Evolutionary conservation across 1,284 basidiomycete species (phyloP).

Genomic region (Lignosus rhinocerotis): DNA sequence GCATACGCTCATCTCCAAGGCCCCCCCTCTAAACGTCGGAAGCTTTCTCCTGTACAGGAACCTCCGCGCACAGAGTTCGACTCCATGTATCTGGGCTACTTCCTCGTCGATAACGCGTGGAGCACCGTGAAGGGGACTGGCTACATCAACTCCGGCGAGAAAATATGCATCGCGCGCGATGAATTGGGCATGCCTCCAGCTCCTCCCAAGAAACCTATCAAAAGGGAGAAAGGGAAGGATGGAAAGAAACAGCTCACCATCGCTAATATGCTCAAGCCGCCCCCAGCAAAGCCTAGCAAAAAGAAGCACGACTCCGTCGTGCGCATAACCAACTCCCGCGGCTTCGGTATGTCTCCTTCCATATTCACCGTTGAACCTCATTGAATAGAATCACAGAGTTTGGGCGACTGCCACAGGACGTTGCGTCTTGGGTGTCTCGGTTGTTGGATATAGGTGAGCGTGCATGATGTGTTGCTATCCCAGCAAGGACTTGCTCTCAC

Average conservation of each 20-base stretch:
- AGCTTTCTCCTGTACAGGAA: conserved; percentile 32
- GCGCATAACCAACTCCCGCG: conserved; percentile 61
- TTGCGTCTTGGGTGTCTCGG: conserved; percentile 69
- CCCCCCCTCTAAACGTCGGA: conserved; percentile 49
- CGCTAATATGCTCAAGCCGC: conserved; percentile 63
- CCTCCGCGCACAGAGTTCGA: conserved; percentile 9
- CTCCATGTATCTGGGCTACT: conserved; percentile 60
- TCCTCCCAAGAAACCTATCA: conserved; percentile 22
- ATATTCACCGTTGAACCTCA: not conserved
- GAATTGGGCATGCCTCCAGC: conserved; percentile 36
- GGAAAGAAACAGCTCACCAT: conserved; percentile 67
- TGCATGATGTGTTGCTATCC: not conserved
- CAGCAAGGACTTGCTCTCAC: not conserved
- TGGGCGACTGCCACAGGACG: conserved; percentile 68
- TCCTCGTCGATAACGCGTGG: conserved; percentile 78
- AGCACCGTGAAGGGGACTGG: conserved; percentile 74
- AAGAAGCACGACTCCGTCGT: conserved; percentile 67
- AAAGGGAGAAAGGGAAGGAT: conserved; percentile 34
- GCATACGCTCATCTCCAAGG: conserved; percentile 9
- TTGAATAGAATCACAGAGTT: conserved; percentile 49
- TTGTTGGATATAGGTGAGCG: conserved; percentile 67
- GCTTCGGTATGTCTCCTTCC: conserved; percentile 51
- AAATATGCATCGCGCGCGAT: conserved; percentile 59
- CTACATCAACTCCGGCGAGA: conserved; percentile 67
- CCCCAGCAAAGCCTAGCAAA: conserved; percentile 48